Evolutionary conservation across 116 monocot species (phyloP).

Genomic region (Trichopus zeylanicus): DNA sequence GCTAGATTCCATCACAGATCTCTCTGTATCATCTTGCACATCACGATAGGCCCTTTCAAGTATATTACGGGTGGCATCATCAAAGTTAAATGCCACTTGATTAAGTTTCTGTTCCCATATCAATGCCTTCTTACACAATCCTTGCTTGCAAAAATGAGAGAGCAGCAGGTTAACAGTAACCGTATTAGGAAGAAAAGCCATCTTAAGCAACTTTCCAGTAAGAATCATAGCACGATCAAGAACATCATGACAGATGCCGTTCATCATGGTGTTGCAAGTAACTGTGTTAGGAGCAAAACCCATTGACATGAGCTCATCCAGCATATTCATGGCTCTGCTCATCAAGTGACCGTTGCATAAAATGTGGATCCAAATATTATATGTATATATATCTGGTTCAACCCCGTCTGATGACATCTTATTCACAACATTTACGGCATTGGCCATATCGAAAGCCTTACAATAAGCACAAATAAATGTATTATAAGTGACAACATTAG

Average conservation of each 20-base stretch:
- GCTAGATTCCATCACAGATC: conserved; percentile 8
- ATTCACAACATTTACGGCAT: conserved; percentile 33
- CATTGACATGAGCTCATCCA: conserved; percentile 53
- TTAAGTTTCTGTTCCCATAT: conserved; percentile 70
- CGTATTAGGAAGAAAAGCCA: conserved; percentile 64
- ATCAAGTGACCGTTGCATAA: conserved; percentile 52
- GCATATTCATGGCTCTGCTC: conserved; percentile 42
- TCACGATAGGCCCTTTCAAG: conserved; percentile 45
- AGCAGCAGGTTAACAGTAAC: conserved; percentile 77
- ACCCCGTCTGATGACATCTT: conserved; percentile 55
- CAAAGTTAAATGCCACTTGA: conserved; percentile 48
- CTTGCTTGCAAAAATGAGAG: conserved; percentile 84
- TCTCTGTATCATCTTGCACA: conserved; percentile 18
- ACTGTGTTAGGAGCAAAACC: conserved; percentile 62
- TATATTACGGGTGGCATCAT: conserved; percentile 61
- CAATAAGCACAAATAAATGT: conserved; percentile 62
- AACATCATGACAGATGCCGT: conserved; percentile 71
- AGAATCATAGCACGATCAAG: conserved; percentile 67
- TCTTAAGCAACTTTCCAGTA: conserved; percentile 70
- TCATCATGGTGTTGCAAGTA: conserved; percentile 85
- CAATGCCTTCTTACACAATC: conserved; percentile 50
- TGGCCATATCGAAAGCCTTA: conserved; percentile 30
- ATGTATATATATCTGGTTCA: conserved; percentile 79
- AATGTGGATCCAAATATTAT: conserved; percentile 85
- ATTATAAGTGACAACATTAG: conserved; percentile 80